A percentile compares a stretch with the other conserved stretches of the same genome.
phyloP scores from a whole-genome alignment of 2,329 filamentous ascomycete species.

The Coniosporium tulheliwenetii region DNA sequence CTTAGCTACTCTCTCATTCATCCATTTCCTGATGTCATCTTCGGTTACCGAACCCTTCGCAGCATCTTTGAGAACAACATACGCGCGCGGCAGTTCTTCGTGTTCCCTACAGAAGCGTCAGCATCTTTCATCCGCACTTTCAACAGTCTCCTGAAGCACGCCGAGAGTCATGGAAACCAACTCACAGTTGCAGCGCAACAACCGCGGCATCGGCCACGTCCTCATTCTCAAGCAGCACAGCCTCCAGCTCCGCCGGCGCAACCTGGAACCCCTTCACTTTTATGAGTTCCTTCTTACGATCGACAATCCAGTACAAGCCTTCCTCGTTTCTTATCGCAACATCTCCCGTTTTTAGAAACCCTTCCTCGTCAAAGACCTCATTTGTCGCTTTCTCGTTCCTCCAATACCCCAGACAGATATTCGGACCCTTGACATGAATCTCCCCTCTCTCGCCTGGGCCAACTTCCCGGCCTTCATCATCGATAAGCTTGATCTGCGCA shows the following conservation, averaged over 20 bases:
- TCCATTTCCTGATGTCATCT: slow-evolving; percentile 20
- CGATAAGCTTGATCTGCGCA: slow-evolving; percentile 23
- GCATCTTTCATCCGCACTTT: not conserved
- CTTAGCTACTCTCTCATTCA: slow-evolving; percentile 20
- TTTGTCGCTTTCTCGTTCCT: slow-evolving; percentile 20
- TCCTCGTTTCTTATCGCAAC: slow-evolving; percentile 15
- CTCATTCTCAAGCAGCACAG: slow-evolving; percentile 10
- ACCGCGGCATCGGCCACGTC: slow-evolving; percentile 10
- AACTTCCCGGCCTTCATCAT: slow-evolving; percentile 27
- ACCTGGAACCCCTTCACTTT: slow-evolving; percentile 16
- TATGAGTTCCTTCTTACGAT: slow-evolving; percentile 17
- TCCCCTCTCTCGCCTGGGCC: slow-evolving; percentile 20
- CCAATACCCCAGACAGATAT: slow-evolving; percentile 24
- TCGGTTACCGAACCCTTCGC: slow-evolving; percentile 14
- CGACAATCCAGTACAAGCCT: slow-evolving; percentile 18
- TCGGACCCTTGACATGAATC: slow-evolving; percentile 20
- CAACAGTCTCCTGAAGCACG: not conserved
- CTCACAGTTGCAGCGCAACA: slow-evolving; percentile 4
- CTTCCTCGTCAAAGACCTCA: slow-evolving; percentile 9
- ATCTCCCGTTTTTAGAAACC: slow-evolving; percentile 13
- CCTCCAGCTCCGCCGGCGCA: slow-evolving; percentile 11
- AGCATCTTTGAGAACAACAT: slow-evolving; percentile 15
- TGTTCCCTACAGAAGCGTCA: slow-evolving; percentile 5
- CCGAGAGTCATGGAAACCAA: not conserved
- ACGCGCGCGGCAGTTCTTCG: slow-evolving; percentile 18